A percentile compares a stretch with the other conserved stretches of the same genome.
phyloP scores from a whole-genome alignment of 306 rosid genomes.

The Fragaria iinumae region DNA sequence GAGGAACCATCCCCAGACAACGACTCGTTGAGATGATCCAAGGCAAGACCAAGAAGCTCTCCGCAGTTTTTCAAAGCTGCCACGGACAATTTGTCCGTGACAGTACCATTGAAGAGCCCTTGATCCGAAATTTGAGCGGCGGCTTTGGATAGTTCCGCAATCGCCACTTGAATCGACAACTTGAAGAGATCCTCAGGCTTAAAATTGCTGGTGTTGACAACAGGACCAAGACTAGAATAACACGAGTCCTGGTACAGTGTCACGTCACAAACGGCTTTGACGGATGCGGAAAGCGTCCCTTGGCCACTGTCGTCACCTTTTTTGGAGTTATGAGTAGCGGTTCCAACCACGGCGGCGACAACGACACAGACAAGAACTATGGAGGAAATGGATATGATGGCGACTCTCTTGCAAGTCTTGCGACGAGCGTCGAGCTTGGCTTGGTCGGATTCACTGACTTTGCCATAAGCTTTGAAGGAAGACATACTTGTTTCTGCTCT shows the following conservation, averaged over 20 bases:
- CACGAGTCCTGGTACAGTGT: constrained; percentile 62
- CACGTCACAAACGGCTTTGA: constrained; percentile 67
- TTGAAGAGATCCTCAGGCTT: constrained; percentile 49
- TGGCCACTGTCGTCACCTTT: not conserved
- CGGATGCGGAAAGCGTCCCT: constrained; percentile 28
- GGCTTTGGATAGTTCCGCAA: constrained; percentile 40
- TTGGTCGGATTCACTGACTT: constrained; percentile 53
- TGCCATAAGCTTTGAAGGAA: constrained; percentile 44
- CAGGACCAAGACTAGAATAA: constrained; percentile 39
- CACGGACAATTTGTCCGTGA: constrained; percentile 19
- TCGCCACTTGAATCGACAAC: constrained; percentile 48
- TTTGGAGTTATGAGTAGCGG: constrained; percentile 18
- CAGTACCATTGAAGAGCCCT: constrained; percentile 25
- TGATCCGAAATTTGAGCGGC: constrained; percentile 30
- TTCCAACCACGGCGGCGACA: constrained; percentile 45
- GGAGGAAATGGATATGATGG: constrained; percentile 48
- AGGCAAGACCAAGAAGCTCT: constrained; percentile 53
- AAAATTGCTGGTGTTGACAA: constrained; percentile 29
- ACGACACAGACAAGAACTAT: constrained; percentile 44
- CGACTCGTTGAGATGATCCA: constrained; percentile 56
- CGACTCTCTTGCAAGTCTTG: constrained; percentile 48
- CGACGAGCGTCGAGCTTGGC: constrained; percentile 41
- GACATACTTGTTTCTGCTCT: constrained; percentile 32
- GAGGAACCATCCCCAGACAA: constrained; percentile 36
- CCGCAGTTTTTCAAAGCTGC: constrained; percentile 49